Base-by-base conservation (phyloP, 306 rosid species). In the Casuarina cunninghamiana region DNA sequence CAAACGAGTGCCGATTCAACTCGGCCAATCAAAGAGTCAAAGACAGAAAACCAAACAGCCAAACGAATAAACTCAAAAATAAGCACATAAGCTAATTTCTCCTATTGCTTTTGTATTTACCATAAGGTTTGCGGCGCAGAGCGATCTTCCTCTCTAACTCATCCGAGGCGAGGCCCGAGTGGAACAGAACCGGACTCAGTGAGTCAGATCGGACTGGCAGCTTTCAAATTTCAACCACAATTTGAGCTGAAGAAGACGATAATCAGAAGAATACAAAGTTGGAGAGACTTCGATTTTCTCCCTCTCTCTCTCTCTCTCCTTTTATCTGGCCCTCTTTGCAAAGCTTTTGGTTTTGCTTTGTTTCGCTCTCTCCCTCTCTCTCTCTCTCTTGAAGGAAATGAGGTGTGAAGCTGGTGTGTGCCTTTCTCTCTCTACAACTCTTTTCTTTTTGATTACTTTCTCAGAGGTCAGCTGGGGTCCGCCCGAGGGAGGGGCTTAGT, bases 61-160 rank as follows among this genome's bases (percentile, higher is more conserved):
- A 61, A 71, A 69, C 6, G 6, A 58, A 13, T 15, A 67, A 39
- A 74, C 61, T 6, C 17, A 69, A 69, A 57, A 38, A 41, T 12
- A 0, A 66, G 54, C 53, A 66, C 3, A 79, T 44, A 74, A 48
- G 60, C 70, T 21, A 49, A 7, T 75, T 38, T 41, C 62, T 42
- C 51, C 1, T 19, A 32, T 26, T 60, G 32, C 50, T 43, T 46
- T 1, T 67, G 41, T 69, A 71, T 44, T 87, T 93, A 96, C 99
- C 99, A 96, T 96, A 90, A 86, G 85, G 91, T 90, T 87, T 85
- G 85, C 80, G 85, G 46, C 16, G 39, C 17, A 9, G 77, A 26
- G 87, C 84, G 94, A 91, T 89, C 90, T 77, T 83, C 83, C 38
- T 81, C 58, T 75, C 89, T 88, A 93, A 82, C 92, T 91, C 99